Percentiles rank a stretch among this genome's conserved stretches.
phyloP scores from a whole-genome alignment of 225 moss, liverwort and hornwort genomes.

The Thuidium tamariscinum region DNA sequence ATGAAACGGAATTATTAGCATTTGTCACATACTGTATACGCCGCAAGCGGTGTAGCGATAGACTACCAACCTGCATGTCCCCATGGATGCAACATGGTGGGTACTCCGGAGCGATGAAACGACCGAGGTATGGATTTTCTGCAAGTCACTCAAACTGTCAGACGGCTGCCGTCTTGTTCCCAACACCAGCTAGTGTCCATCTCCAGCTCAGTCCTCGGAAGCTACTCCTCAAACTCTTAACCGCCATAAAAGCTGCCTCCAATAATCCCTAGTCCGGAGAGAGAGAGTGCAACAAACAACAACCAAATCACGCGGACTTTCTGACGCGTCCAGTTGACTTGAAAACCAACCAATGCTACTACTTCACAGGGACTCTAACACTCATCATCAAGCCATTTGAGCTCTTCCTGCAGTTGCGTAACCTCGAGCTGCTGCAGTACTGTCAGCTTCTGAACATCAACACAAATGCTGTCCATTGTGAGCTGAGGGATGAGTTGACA shows the following conservation, averaged over 20 bases:
- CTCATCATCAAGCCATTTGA: not conserved
- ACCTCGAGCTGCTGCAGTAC: not conserved
- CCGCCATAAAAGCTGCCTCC: slow-evolving; percentile 6
- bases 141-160: not conserved
- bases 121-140: not conserved
- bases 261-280: slow-evolving; percentile 6
- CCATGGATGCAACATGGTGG: not conserved
- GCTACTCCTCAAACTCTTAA: not conserved
- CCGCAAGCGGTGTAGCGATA: not conserved
- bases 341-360: not conserved
- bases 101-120: not conserved
- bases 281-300: not conserved
- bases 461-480: not conserved
- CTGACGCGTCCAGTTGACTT: slow-evolving; percentile 20
- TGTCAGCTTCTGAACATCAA: not conserved
- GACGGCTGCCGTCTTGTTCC: not conserved
- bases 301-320: slow-evolving; percentile 2
- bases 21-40: not conserved
- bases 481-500: not conserved
- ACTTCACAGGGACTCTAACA: not conserved
- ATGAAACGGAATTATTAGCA: too few species aligned
- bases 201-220: not conserved
- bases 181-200: not conserved
- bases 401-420: not conserved
- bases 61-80: not conserved